phyloP scores from a whole-genome alignment of 495 filamentous ascomycete species.

The Chaetomium fimeti region DNA sequence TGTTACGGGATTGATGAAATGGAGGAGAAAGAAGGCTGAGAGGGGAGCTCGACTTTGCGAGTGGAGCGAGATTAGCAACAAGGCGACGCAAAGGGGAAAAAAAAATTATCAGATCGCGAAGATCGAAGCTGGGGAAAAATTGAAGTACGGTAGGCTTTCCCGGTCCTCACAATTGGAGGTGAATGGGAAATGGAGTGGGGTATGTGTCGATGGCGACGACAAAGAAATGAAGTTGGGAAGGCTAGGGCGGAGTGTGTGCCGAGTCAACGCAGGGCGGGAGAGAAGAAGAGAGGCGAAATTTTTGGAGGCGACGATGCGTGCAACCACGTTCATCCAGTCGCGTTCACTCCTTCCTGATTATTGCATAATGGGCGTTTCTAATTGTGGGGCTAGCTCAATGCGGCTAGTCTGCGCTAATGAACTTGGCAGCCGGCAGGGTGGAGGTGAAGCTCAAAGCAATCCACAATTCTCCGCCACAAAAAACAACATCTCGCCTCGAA shows the following conservation, averaged over 20 bases:
- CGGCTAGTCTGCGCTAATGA: neutral
- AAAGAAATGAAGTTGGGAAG: slow-evolving; percentile 16
- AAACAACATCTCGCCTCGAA: neutral
- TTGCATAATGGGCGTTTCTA: slow-evolving; percentile 3
- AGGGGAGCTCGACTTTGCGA: slow-evolving; percentile 7
- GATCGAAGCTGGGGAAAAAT: neutral
- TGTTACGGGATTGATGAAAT: slow-evolving; percentile 7
- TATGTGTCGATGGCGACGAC: slow-evolving; percentile 18
- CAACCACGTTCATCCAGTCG: slow-evolving; percentile 15
- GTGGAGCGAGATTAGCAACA: neutral
- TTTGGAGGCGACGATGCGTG: slow-evolving; percentile 24
- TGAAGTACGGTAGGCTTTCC: slow-evolving; percentile 2
- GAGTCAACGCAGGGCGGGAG: slow-evolving; percentile 12
- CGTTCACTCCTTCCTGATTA: slow-evolving; percentile 13
- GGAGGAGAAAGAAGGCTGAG: neutral
- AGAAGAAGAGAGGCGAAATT: slow-evolving; percentile 23
- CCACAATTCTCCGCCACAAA: neutral
- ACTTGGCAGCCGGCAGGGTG: neutral
- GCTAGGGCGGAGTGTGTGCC: slow-evolving; percentile 5
- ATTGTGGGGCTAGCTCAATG: neutral
- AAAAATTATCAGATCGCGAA: slow-evolving; percentile 1
- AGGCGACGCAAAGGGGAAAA: neutral
- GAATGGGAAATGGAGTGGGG: slow-evolving; percentile 15
- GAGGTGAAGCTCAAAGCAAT: neutral
- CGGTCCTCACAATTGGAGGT: slow-evolving; percentile 8